Conservation (phyloP, 2,329 filamentous ascomycete genomes). For the Monilinia polystroma region DNA sequence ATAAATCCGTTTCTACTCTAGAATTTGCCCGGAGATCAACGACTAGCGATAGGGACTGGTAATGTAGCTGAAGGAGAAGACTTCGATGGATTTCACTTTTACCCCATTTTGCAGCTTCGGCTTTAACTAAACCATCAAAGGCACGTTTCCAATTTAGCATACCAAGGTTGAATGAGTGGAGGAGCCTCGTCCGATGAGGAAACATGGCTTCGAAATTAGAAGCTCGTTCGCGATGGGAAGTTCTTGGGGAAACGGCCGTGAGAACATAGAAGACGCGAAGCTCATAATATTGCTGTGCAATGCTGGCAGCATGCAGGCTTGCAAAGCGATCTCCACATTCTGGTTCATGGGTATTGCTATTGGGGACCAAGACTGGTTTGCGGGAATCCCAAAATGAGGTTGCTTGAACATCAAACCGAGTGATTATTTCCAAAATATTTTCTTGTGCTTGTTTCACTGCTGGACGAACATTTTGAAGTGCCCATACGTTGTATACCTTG, state of each 20-base stretch:
- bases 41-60: slow-evolving; percentile 7
- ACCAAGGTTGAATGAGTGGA: slow-evolving; percentile 4
- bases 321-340: not conserved
- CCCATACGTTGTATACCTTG: slow-evolving; percentile 26
- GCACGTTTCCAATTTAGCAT: slow-evolving; percentile 19
- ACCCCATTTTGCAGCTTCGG: not conserved
- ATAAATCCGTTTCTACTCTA: not conserved
- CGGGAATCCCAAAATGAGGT: slow-evolving; percentile 27
- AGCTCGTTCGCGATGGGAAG: not conserved
- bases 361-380: slow-evolving; percentile 21
- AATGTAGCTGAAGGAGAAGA: slow-evolving; percentile 15
- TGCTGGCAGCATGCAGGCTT: slow-evolving; percentile 21
- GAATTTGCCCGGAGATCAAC: slow-evolving; percentile 18
- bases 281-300: slow-evolving; percentile 24
- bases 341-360: not conserved
- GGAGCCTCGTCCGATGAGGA: slow-evolving; percentile 21
- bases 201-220: slow-evolving; percentile 5
- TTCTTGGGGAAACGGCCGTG: slow-evolving; percentile 20
- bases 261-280: slow-evolving; percentile 27
- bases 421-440: slow-evolving; percentile 21
- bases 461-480: not conserved
- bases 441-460: slow-evolving; percentile 18
- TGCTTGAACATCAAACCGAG: slow-evolving; percentile 28
- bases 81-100: slow-evolving; percentile 1
- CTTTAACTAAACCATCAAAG: not conserved